phyloP scores from a whole-genome alignment of 352 stramenopile species.

The Phytopythium montanum region DNA sequence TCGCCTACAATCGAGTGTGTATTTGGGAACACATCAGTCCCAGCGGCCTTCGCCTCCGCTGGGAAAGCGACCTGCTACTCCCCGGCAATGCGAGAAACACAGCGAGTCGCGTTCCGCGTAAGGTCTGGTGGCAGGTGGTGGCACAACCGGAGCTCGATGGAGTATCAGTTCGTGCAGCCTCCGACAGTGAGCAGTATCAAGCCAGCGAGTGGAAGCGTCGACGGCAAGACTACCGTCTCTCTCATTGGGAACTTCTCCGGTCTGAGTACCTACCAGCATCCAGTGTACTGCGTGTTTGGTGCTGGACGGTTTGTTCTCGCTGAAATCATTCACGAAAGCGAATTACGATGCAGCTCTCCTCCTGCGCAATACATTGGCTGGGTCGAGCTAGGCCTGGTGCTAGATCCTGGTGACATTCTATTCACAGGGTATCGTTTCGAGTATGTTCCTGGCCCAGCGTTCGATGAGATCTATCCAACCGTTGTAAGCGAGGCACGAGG shows the following conservation, averaged over 20 bases:
- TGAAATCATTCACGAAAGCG: conserved; percentile 5
- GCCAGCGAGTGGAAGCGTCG: conserved; percentile 17
- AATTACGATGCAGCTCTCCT: conserved; percentile 25
- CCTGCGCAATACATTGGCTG: conserved; percentile 1
- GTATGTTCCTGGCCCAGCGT: conserved; percentile 18
- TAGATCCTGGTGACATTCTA: conserved; percentile 18
- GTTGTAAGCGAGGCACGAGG: conserved; percentile 19
- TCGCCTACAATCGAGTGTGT: conserved; percentile 22
- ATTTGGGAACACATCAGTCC: conserved; percentile 23
- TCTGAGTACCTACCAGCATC: neutral
- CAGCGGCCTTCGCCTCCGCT: conserved; percentile 22
- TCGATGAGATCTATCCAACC: conserved; percentile 16
- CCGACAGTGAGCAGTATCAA: conserved; percentile 16
- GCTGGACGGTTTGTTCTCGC: conserved; percentile 6
- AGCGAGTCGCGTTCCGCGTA: conserved; percentile 15
- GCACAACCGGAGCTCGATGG: conserved; percentile 8
- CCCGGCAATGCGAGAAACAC: conserved; percentile 11
- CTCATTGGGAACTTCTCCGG: conserved; percentile 26
- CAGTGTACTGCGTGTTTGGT: conserved; percentile 34
- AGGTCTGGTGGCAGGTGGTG: conserved; percentile 11
- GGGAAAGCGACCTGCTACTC: conserved; percentile 25
- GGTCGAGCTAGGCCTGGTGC: conserved; percentile 24
- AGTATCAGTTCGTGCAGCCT: conserved; percentile 19
- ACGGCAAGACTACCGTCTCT: conserved; percentile 25
- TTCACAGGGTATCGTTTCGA: conserved; percentile 28